Conservation (phyloP, 208 protist species). For the Wallacemonas collosoma region DNA sequence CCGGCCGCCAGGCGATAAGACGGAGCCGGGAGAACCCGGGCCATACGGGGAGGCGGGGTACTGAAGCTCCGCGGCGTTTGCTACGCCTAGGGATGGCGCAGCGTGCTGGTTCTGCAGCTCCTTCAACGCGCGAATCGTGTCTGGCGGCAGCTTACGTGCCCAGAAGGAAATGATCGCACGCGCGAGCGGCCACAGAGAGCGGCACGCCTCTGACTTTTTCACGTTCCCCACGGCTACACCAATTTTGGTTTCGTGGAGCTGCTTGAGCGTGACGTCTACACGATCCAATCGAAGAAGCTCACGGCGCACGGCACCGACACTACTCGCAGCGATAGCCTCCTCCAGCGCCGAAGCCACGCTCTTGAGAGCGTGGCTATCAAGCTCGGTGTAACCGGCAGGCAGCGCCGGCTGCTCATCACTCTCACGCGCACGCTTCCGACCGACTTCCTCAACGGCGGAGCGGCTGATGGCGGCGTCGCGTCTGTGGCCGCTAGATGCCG, state of each 20-base stretch:
- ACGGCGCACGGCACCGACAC: conserved; percentile 43
- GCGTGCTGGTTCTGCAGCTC: conserved; percentile 42
- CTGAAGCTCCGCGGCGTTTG: conserved; percentile 9
- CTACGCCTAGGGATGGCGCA: conserved; percentile 11
- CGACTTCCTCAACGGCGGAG: conserved; percentile 10
- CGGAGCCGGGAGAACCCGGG: conserved; percentile 19
- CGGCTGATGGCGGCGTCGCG: conserved; percentile 10
- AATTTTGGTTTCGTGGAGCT: conserved; percentile 74
- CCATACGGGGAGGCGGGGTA: conserved; percentile 18
- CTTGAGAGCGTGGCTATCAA: conserved; percentile 37
- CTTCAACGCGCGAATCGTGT: conserved; percentile 62
- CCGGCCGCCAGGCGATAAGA: conserved; percentile 1
- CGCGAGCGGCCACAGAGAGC: conserved; percentile 66
- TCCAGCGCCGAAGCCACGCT: conserved; percentile 45
- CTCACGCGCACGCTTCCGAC: conserved; percentile 31
- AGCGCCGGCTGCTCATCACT: conserved; percentile 1
- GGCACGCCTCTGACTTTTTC: conserved; percentile 37
- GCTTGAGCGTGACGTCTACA: conserved; percentile 48
- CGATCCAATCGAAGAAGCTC: conserved; percentile 58
- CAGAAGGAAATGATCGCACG: conserved; percentile 76
- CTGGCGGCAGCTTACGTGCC: conserved; percentile 56
- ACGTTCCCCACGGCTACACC: conserved; percentile 74
- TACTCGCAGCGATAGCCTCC: conserved; percentile 34
- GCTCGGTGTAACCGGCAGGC: conserved; percentile 12
- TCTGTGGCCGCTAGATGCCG: neutral